These are phyloP conservation scores for Annulohypoxylon maeteangense DNA, from an alignment of 495 filamentous ascomycete genomes.

Conservation along the genomic window DNA sequence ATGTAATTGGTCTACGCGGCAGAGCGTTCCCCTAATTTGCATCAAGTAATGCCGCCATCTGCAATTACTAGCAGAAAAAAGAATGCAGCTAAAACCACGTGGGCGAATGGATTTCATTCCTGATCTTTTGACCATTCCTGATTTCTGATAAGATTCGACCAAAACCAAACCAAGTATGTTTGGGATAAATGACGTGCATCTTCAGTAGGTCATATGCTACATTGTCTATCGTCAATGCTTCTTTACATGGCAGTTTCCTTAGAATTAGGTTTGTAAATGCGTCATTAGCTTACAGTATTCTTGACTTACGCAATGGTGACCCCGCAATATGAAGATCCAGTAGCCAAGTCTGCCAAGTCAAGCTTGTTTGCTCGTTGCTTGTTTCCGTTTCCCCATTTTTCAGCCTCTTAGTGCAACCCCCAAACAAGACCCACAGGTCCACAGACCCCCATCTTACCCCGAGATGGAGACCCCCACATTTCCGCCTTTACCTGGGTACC, in stretches of 20 bases:
- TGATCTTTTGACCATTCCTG: constrained; percentile 5
- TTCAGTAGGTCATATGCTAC: constrained; percentile 2
- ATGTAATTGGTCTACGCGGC: constrained; percentile 16
- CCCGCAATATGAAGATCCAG: constrained; percentile 9
- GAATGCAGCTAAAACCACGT: constrained; percentile 32
- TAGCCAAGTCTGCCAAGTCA: background rate
- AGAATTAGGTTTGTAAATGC: too few species aligned
- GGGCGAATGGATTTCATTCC: constrained; percentile 18
- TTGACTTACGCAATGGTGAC: background rate
- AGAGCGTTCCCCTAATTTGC: background rate
- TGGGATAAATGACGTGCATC: constrained; percentile 6
- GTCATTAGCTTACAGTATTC: background rate
- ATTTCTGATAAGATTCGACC: constrained; percentile 15
- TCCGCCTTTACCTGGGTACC: background rate
- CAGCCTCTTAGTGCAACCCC: constrained; percentile 13
- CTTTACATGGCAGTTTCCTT: background rate
- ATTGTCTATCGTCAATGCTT: background rate
- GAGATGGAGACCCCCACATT: constrained; percentile 20
- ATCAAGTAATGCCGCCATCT: constrained; percentile 25
- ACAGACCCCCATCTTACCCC: constrained; percentile 5
- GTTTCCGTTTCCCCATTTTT: constrained; percentile 18
- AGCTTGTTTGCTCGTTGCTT: background rate
- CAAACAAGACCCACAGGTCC: background rate
- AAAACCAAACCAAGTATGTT: background rate
- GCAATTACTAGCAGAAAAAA: constrained; percentile 24